Evolutionary conservation across 2,329 filamentous ascomycete genomes (phyloP).

Genomic region (Zymoseptoria tritici): DNA sequence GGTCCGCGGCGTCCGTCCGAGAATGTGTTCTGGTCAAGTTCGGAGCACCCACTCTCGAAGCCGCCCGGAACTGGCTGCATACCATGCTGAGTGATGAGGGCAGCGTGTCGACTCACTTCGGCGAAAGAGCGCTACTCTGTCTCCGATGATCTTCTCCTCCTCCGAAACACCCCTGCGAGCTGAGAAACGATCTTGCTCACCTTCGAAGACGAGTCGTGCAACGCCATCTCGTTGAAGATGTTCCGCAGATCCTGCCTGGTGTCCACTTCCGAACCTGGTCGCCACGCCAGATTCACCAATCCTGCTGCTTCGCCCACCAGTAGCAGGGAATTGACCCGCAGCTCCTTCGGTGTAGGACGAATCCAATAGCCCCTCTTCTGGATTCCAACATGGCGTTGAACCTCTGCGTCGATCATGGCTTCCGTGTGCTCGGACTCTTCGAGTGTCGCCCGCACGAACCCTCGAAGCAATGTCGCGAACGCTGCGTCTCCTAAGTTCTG

Average conservation of each 20-base stretch:
- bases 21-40: slow-evolving; percentile 90
- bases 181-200: neutral
- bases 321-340: neutral
- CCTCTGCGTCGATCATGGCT: neutral
- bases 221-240: neutral
- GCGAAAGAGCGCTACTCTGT: slow-evolving; percentile 73
- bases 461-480: neutral
- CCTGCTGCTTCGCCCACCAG: neutral
- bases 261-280: neutral
- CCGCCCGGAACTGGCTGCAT: slow-evolving; percentile 70
- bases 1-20: slow-evolving; percentile 73
- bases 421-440: neutral
- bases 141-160: slow-evolving; percentile 7
- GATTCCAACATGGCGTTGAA: neutral
- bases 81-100: slow-evolving; percentile 68
- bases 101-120: slow-evolving; percentile 63
- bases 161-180: neutral
- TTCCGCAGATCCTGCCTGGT: neutral
- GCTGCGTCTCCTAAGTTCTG: neutral
- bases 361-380: neutral
- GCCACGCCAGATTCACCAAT: neutral
- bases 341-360: neutral
- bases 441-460: neutral
- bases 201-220: neutral
- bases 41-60: slow-evolving; percentile 72